Base-by-base conservation (phyloP, 257 asterid species). In the Anisodus acutangulus region DNA sequence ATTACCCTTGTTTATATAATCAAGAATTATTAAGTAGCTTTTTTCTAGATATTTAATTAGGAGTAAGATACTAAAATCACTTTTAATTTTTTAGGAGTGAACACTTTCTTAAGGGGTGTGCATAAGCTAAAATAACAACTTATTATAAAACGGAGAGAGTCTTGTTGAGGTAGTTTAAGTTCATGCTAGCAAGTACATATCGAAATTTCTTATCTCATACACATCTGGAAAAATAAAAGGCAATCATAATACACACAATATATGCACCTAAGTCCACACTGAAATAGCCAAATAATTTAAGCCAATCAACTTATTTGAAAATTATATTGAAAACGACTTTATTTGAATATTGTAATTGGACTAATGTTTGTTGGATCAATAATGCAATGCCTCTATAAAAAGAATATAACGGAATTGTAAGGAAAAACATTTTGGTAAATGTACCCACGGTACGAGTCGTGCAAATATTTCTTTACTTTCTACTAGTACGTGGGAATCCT, bases 341-440 rank as follows among this genome's bases (percentile, higher is more conserved):
- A 35, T 63, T 78, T 86, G 53, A 66, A 74, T 47, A 82, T 16
- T 54, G 79, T n/a, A n/a, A n/a, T n/a, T n/a, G n/a, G 59, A 57
- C 51, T 83, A 41, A 31, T 67, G 22, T 78, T 83, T n/a, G n/a
- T 59, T 63, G 80, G 70, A 31, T 39, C 84, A 57, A 86, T 82
- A 31, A 19, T 35, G 26, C 66, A 76, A 15, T 9, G 3, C 13
- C 41, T 63, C 9, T 7, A 0, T 35, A 51, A 51, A 8, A 15
- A n/a, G 6, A 51, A 10, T 3, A n/a, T 2, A 26, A 74, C 54
- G 5, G 2, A 71, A 71, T 45, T 71, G 8, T 22, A 19, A 8
- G 45, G 16, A 51, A 55, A 26, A 31, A 11, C 12, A 11, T 10
- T 64, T 26, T 64, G 17, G 45, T 64, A 64, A 11, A 64, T 49